phyloP scores from a whole-genome alignment of 176 grass and related monocot species.

The Eragrostis curvula region DNA sequence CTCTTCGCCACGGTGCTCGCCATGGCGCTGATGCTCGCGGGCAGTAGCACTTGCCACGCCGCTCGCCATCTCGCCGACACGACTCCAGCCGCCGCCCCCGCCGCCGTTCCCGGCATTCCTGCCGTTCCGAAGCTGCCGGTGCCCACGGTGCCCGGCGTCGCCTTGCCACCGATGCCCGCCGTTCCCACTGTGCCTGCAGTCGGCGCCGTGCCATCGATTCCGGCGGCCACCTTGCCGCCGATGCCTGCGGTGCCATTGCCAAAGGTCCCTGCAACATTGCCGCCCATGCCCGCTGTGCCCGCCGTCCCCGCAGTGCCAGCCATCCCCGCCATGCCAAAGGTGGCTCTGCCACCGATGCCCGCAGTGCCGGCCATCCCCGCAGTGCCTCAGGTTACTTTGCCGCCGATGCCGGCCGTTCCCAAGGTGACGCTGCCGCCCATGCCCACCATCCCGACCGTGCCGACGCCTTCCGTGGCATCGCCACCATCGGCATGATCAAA shows the following conservation, averaged over 20 bases:
- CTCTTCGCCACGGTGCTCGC: constrained; percentile 11
- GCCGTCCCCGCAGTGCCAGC: background rate
- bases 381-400: background rate
- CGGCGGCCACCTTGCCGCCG: background rate
- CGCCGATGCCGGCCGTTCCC: constrained; percentile 1
- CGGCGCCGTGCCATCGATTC: background rate
- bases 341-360: background rate
- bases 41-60: constrained; percentile 1
- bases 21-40: constrained; percentile 8
- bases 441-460: constrained; percentile 28
- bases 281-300: background rate
- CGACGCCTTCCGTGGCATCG: constrained; percentile 25
- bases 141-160: background rate
- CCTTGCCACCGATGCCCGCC: background rate
- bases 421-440: background rate
- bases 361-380: constrained; percentile 18
- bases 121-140: background rate
- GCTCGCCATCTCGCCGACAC: constrained; percentile 33
- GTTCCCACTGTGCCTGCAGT: background rate
- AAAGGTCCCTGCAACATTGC: background rate
- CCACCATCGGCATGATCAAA: constrained; percentile 29
- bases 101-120: background rate
- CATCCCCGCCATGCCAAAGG: background rate
- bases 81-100: background rate
- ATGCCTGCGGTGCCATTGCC: constrained; percentile 18